phyloP scores from a whole-genome alignment of 1,284 basidiomycete genomes.

The Amylostereum chailletii region DNA sequence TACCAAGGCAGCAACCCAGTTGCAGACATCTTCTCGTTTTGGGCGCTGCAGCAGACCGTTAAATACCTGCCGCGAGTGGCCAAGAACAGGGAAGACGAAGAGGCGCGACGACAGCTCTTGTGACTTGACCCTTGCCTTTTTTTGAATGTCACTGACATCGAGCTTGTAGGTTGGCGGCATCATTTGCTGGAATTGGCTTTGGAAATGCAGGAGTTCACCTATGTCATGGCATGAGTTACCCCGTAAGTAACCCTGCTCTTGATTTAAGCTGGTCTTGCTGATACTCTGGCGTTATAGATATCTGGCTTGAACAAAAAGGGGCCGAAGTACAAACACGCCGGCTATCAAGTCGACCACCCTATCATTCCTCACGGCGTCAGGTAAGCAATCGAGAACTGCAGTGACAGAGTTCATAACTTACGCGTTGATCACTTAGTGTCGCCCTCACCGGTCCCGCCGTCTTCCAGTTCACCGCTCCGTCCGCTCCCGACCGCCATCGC shows the following conservation, averaged over 20 bases:
- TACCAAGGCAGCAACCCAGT: slow-evolving; percentile 97
- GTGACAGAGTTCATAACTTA: neutral
- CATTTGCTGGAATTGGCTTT: slow-evolving; percentile 92
- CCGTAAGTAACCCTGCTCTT: slow-evolving; percentile 33
- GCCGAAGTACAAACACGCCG: slow-evolving; percentile 82
- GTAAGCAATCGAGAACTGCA: slow-evolving; percentile 24
- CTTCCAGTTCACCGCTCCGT: slow-evolving; percentile 91
- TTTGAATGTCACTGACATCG: neutral
- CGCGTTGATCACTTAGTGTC: slow-evolving; percentile 32
- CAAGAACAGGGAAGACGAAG: slow-evolving; percentile 69
- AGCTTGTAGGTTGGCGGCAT: slow-evolving; percentile 62
- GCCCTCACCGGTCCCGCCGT: slow-evolving; percentile 89
- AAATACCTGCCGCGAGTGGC: slow-evolving; percentile 86
- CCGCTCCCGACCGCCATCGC: slow-evolving; percentile 84
- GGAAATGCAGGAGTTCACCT: slow-evolving; percentile 93
- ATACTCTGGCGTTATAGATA: slow-evolving; percentile 44
- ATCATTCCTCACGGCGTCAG: slow-evolving; percentile 91
- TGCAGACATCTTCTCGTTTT: slow-evolving; percentile 91
- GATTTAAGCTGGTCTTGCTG: slow-evolving; percentile 1
- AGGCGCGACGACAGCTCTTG: slow-evolving; percentile 91
- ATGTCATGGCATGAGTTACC: slow-evolving; percentile 83
- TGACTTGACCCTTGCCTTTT: slow-evolving; percentile 26
- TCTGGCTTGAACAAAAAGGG: slow-evolving; percentile 93
- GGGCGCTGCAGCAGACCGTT: slow-evolving; percentile 89
- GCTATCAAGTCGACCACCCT: slow-evolving; percentile 73